These are phyloP conservation scores for Mucor velutinosus DNA, from an alignment of 371 early-diverging fungal genomes.

Conservation along the genomic window DNA sequence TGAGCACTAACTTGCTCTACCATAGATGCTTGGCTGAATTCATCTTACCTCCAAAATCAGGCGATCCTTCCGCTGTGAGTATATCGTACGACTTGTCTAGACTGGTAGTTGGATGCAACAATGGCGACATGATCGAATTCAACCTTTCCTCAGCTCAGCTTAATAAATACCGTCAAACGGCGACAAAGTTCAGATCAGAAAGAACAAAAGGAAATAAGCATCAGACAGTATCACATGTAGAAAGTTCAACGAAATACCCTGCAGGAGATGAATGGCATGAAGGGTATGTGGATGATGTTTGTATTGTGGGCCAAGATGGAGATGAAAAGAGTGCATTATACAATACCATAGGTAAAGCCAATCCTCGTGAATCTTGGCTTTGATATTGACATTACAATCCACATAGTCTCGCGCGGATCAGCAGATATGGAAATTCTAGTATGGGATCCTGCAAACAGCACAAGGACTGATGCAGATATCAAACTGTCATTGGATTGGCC, in stretches of 20 bases:
- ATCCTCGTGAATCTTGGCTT: neutral
- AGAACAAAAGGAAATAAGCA: neutral
- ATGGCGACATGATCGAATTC: constrained; percentile 36
- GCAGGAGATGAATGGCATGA: constrained; percentile 63
- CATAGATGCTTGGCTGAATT: constrained; percentile 46
- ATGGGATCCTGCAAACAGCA: constrained; percentile 44
- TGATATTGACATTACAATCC: neutral
- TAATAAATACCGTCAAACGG: neutral
- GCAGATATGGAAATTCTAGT: constrained; percentile 43
- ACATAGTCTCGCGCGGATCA: constrained; percentile 42
- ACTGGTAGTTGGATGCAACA: constrained; percentile 35
- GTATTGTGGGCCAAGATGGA: constrained; percentile 34
- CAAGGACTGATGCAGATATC: constrained; percentile 39
- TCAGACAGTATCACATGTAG: neutral
- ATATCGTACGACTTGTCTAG: constrained; percentile 27
- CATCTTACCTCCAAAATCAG: constrained; percentile 16
- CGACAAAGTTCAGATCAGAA: neutral
- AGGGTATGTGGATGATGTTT: constrained; percentile 59
- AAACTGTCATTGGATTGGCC: constrained; percentile 41
- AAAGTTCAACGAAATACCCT: constrained; percentile 39
- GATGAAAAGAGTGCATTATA: constrained; percentile 7
- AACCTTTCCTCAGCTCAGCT: constrained; percentile 5
- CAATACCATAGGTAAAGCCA: constrained; percentile 17
- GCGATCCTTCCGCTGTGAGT: constrained; percentile 32
- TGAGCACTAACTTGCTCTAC: too few relatives aligned